Percentiles rank a stretch among this genome's conserved stretches.
These are phyloP conservation scores for Pseudomonodictys pantanalensis DNA, from an alignment of 495 filamentous ascomycete genomes.

Conservation along the genomic window DNA sequence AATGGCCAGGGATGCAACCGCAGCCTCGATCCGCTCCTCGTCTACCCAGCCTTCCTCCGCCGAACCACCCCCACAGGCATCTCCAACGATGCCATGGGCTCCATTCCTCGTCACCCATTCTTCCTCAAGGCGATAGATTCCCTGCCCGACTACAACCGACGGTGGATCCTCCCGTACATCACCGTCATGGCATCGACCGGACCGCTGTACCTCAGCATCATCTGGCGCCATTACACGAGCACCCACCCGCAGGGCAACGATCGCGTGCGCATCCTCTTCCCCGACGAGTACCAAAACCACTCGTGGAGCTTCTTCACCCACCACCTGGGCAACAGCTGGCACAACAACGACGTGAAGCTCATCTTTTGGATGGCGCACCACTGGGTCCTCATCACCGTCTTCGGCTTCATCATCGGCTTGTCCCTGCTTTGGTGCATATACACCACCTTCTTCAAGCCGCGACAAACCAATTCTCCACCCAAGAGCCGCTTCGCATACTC, in stretches of 20 bases:
- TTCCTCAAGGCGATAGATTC: slow-evolving; percentile 70
- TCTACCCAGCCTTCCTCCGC: slow-evolving; percentile 79
- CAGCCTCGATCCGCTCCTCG: slow-evolving; percentile 73
- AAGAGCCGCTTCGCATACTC: slow-evolving; percentile 18
- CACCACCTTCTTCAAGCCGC: slow-evolving; percentile 41
- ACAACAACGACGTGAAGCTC: slow-evolving; percentile 66
- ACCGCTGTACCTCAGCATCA: slow-evolving; percentile 76
- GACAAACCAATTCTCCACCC: slow-evolving; percentile 12
- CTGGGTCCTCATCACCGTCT: slow-evolving; percentile 67
- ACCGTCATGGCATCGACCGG: slow-evolving; percentile 88
- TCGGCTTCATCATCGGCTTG: slow-evolving; percentile 60
- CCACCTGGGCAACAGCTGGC: slow-evolving; percentile 73
- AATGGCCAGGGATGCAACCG: slow-evolving; percentile 69
- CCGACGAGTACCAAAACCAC: slow-evolving; percentile 66
- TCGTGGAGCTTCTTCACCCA: slow-evolving; percentile 78
- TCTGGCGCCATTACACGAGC: slow-evolving; percentile 56
- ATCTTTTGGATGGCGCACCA: slow-evolving; percentile 82
- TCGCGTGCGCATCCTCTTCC: slow-evolving; percentile 52
- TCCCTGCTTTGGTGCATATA: slow-evolving; percentile 57
- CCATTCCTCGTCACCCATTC: slow-evolving; percentile 77
- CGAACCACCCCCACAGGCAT: slow-evolving; percentile 79
- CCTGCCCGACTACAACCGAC: slow-evolving; percentile 67
- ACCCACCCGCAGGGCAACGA: slow-evolving; percentile 31
- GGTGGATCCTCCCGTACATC: slow-evolving; percentile 79
- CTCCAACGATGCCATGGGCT: slow-evolving; percentile 85